Percentiles rank a stretch among this genome's conserved stretches.
These are phyloP conservation scores for Geum urbanum DNA, from an alignment of 306 rosid species.

Conservation along the genomic window DNA sequence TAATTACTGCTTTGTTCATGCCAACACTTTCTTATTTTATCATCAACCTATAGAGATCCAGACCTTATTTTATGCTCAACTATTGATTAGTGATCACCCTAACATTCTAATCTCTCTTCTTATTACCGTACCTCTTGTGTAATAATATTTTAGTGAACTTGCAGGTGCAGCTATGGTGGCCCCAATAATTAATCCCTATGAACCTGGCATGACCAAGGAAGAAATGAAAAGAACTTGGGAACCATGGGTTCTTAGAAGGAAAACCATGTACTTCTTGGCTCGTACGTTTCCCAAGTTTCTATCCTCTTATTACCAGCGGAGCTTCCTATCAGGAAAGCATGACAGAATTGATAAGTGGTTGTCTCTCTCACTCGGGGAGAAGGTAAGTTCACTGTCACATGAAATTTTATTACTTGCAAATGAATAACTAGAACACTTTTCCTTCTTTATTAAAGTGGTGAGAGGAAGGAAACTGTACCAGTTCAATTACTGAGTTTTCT, in stretches of 20 bases:
- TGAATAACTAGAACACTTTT: background rate
- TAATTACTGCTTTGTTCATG: background rate
- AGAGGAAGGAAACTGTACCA: background rate
- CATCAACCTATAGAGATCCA: background rate
- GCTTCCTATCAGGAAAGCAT: constrained; percentile 77
- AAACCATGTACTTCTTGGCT: constrained; percentile 58
- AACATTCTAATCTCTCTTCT: background rate
- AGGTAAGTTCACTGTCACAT: constrained; percentile 37
- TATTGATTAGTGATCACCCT: background rate
- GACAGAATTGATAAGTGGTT: constrained; percentile 60
- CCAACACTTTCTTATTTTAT: background rate
- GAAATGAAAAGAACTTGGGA: constrained; percentile 80
- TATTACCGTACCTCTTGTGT: constrained; percentile 8
- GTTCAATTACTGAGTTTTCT: background rate
- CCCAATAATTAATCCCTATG: constrained; percentile 83
- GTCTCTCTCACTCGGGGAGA: constrained; percentile 64
- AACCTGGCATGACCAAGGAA: constrained; percentile 63
- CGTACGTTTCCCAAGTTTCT: constrained; percentile 71
- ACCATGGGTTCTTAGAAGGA: constrained; percentile 73
- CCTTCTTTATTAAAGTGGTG: constrained; percentile 1
- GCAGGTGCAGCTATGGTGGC: constrained; percentile 86
- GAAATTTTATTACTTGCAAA: background rate
- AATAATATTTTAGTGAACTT: constrained; percentile 28
- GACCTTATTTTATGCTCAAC: background rate
- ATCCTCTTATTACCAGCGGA: constrained; percentile 53